Percentiles rank a stretch among this genome's conserved stretches.
Conservation (phyloP, 2,329 filamentous ascomycete species). For the Emergomyces orientalis region DNA sequence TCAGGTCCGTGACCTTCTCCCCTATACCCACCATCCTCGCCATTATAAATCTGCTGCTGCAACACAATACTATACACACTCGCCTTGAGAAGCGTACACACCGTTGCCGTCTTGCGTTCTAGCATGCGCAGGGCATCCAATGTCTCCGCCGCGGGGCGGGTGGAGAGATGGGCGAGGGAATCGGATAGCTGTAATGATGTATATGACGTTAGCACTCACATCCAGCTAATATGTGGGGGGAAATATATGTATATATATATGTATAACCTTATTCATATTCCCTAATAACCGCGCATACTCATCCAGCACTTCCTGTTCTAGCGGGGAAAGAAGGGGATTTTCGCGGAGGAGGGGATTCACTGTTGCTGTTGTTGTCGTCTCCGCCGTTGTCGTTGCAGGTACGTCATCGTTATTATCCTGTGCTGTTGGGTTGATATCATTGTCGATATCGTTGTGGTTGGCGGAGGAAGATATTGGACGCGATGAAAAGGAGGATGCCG, state of each 20-base stretch:
- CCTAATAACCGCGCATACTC: conserved; percentile 81
- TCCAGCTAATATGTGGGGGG: background rate
- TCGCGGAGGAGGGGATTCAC: conserved; percentile 32
- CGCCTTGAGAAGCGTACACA: conserved; percentile 92
- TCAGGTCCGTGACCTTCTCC: conserved; percentile 17
- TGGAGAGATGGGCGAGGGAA: conserved; percentile 47
- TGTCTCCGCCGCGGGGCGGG: conserved; percentile 63
- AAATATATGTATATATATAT: conserved; percentile 15
- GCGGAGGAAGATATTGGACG: background rate
- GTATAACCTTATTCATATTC: conserved; percentile 78
- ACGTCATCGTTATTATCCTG: background rate
- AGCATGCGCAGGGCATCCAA: conserved; percentile 72
- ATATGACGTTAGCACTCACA: background rate
- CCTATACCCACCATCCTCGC: conserved; percentile 25
- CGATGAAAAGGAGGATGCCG: conserved; percentile 10
- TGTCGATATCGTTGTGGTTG: conserved; percentile 40
- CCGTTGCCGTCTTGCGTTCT: conserved; percentile 87
- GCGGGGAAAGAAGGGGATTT: conserved; percentile 50
- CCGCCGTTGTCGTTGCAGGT: background rate
- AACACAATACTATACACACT: conserved; percentile 98
- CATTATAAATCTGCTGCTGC: conserved; percentile 88
- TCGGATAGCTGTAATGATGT: conserved; percentile 24
- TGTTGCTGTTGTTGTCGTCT: conserved; percentile 11
- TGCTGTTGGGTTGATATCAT: background rate
- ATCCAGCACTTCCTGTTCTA: conserved; percentile 90